phyloP scores from a whole-genome alignment of 345 rosid species.

The Angophora floribunda region DNA sequence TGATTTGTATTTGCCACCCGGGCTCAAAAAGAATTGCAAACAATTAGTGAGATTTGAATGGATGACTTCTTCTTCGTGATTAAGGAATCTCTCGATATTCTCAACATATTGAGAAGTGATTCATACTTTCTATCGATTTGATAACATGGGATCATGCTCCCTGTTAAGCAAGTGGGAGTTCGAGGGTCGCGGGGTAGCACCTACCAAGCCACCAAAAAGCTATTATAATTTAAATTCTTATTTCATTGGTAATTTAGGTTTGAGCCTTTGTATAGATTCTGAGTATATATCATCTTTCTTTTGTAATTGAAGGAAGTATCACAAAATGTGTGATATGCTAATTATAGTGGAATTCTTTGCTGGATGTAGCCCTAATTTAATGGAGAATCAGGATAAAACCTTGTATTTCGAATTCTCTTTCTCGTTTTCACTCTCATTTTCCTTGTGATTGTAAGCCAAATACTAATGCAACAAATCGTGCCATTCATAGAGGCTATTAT shows the following conservation, averaged over 20 bases:
- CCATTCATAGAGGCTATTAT: not conserved
- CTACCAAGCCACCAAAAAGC: not conserved
- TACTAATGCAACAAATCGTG: not conserved
- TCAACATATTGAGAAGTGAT: fast-evolving
- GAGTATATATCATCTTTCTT: too few species aligned
- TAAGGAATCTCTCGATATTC: fast-evolving
- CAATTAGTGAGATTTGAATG: not conserved
- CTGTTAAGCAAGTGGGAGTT: fast-evolving
- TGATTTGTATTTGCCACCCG: not conserved
- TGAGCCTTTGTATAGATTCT: too few species aligned
- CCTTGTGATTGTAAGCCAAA: not conserved
- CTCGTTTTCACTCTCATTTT: not conserved
- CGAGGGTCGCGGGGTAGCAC: fast-evolving
- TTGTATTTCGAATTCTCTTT: not conserved
- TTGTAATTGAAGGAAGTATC: not conserved
- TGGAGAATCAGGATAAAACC: fast-evolving
- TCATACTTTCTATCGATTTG: fast-evolving
- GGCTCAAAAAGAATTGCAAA: too few species aligned
- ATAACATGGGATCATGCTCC: fast-evolving
- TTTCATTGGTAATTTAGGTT: not conserved
- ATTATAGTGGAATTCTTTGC: not conserved
- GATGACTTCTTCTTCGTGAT: fast-evolving
- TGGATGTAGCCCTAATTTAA: too few species aligned
- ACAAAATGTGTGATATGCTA: fast-evolving
- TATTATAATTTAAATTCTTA: too few species aligned